Evolutionary conservation across 2,329 filamentous ascomycete genomes (phyloP), one percentile per base, ranked within the genome.

Genomic region (Penicillium crustosum): DNA sequence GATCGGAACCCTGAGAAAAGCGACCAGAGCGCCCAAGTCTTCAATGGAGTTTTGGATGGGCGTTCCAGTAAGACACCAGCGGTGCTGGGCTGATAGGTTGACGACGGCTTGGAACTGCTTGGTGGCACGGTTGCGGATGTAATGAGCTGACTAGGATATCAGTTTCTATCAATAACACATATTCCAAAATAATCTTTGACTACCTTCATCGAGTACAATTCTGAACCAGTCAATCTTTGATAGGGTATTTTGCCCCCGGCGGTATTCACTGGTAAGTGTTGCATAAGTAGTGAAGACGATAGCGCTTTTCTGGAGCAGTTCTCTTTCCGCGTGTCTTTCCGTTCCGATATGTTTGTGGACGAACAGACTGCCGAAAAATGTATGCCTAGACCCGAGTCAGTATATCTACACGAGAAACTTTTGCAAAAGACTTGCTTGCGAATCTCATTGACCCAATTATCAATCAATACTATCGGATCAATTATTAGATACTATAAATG

Each of bases 31-130:
- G 0, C 79, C 82, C 4, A 85, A 74, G 49, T 85, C 82, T 7
- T 79, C 78, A 0, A 85, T 70, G 2, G 70, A 71, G 60, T 85
- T 85, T 57, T 85, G 82, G 25, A 85, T 79, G 0, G 82, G 82
- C 0, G 82, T 84, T 0, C 81, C 82, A 0, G 80, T 81, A 0
- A 83, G 70, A 59, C 81, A 83, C 82, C 82, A 85, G 9, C 82
- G 74, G 0, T 75, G 78, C 2, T 72, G 70, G 0, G 82, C 77
- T 1, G 65, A 55, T 0, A 86, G 69, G 0, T 75, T 70, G 23
- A 67, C 62, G 4, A 79, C 79, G 0, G 79, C 75, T 1, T 72
- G 73, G 58, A 81, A 74, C 10, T 81, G 74, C 0, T 70, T 73
- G 1, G 81, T 83, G 5, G 76, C 69, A 19, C 73, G 74, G 2